These are phyloP conservation scores for Stylosanthes scabra DNA, from an alignment of 331 rosid genomes.

Conservation along the genomic window DNA sequence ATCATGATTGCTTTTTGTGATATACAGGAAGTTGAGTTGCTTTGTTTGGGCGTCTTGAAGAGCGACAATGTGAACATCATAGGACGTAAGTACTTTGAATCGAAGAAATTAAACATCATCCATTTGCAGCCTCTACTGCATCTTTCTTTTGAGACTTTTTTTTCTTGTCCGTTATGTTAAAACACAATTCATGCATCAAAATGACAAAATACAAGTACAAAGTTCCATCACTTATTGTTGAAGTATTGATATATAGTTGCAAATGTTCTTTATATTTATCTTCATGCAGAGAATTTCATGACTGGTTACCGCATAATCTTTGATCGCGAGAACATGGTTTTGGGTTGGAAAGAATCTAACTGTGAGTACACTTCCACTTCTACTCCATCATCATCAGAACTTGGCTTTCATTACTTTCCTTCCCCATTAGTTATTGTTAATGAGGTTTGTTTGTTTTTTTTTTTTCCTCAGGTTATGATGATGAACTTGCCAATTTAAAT, in stretches of 20 bases:
- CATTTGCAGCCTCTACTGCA: constrained; percentile 1
- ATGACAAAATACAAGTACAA: constrained; percentile 2
- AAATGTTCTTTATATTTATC: constrained; percentile 21
- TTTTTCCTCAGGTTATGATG: constrained; percentile 60
- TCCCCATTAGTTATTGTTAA: constrained; percentile 1
- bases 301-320: constrained; percentile 73
- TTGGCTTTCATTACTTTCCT: constrained; percentile 2
- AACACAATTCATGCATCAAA: constrained; percentile 5
- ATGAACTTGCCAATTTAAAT: constrained; percentile 43
- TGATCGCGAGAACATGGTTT: constrained; percentile 72
- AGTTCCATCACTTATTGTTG: constrained; percentile 12
- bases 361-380: constrained; percentile 58
- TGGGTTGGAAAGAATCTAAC: constrained; percentile 76
- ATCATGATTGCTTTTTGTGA: constrained; percentile 33
- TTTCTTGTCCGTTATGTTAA: not conserved
- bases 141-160: not conserved
- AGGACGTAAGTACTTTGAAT: constrained; percentile 79
- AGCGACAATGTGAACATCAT: constrained; percentile 72
- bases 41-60: constrained; percentile 67
- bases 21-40: constrained; percentile 45
- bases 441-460: too few relatives aligned
- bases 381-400: constrained; percentile 15
- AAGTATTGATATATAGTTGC: constrained; percentile 24
- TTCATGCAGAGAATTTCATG: constrained; percentile 87
- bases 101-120: not conserved